Evolutionary conservation across 371 early-diverging fungal species (phyloP).

Genomic region (Choanephora cucurbitarum): DNA sequence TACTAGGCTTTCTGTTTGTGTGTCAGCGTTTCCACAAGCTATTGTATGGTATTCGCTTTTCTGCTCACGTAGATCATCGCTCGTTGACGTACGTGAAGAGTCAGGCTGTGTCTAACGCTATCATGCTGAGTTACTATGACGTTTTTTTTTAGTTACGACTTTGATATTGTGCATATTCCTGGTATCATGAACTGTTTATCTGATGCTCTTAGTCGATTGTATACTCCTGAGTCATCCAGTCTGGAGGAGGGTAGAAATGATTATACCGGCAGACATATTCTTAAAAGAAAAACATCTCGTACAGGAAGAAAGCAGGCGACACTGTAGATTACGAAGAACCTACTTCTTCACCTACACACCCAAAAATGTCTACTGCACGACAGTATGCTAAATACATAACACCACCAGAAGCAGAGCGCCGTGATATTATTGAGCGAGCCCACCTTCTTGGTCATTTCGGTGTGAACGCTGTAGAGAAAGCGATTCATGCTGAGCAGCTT

Average conservation of each 20-base stretch:
- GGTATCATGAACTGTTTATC: constrained; percentile 10
- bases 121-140: constrained; percentile 16
- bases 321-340: background rate
- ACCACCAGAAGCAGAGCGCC: background rate
- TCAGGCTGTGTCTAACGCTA: constrained; percentile 9
- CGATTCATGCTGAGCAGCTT: background rate
- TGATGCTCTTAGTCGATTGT: background rate
- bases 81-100: constrained; percentile 3
- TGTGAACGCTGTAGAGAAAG: background rate
- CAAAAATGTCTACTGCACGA: background rate
- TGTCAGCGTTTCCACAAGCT: background rate
- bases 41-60: background rate
- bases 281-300: background rate
- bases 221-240: no score
- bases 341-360: no score
- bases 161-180: constrained; percentile 7
- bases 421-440: background rate
- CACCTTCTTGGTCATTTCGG: background rate
- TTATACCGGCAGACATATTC: background rate
- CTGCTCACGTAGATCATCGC: background rate
- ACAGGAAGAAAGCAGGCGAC: background rate
- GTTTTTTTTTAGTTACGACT: constrained; percentile 13
- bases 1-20: constrained; percentile 3
- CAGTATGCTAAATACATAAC: background rate
- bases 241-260: constrained; percentile 7